Base-by-base conservation (phyloP, 495 filamentous ascomycete species). In the Aspergillus asperescens region DNA sequence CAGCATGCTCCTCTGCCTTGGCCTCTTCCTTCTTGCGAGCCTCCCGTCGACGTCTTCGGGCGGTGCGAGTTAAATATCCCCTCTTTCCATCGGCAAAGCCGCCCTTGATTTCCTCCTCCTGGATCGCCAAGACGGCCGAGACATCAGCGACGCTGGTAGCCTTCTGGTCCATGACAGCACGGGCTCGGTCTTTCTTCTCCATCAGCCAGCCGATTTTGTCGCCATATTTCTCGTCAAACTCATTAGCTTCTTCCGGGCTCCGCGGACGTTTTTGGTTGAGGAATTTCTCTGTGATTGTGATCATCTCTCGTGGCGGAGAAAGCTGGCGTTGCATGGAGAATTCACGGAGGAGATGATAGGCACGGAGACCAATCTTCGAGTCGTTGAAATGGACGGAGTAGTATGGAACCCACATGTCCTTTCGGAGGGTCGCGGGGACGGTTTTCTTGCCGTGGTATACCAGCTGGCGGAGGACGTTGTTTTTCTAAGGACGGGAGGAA, bases 381-480 rank as follows among this genome's bases (percentile, higher is more conserved):
- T 76, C 67, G 20, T 82, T 78, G 67, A 97, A 89, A 59, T 81
- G 71, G 34, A 96, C 81, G 34, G 84, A 77, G 52, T 82, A 88
- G 62, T 93, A 77, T 0, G 88, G 87, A n/a, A 69, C 70, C 93
- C 93, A 98, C 68, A 91, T 81, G 66, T 98, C 93, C 72, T 89
- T 90, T 54, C 93, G 89, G 38, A 97, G 69, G 43, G 79, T 74
- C 48, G 81, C 65, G 4, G 90, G 90, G 28, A 86, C 77, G 55
- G 88, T 85, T 62, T 98, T 93, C 72, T 95, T 95, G 75, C 91
- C 93, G 44, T 89, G 84, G 77, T 82, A 95, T 57, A 89, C 75
- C 54, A 96, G 71, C 69, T 98, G 93, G 42, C 76, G 73, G 49
- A 94, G 69, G 51, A 82, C 72, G 52, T 73, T 77, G 68, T 80